Evolutionary conservation across 176 grass and related monocot genomes (phyloP).

Genomic region (Aegilops speltoides): DNA sequence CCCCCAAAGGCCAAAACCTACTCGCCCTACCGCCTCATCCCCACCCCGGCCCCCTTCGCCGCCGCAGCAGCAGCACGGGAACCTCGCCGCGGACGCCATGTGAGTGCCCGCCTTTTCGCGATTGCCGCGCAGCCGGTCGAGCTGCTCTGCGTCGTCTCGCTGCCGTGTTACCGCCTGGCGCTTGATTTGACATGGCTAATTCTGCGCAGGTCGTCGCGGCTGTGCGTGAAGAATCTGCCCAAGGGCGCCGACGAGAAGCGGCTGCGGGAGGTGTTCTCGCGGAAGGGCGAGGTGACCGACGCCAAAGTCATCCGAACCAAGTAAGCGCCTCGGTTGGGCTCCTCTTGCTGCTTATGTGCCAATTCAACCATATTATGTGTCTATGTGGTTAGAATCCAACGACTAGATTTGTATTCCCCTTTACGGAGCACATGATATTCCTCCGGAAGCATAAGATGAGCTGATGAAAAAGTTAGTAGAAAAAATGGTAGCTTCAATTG

Average conservation of each 20-base stretch:
- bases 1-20: background rate
- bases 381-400: background rate
- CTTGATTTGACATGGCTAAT: background rate
- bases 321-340: conserved; percentile 19
- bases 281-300: conserved; percentile 90
- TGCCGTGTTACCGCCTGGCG: background rate
- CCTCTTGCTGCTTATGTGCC: background rate
- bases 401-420: background rate
- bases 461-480: background rate
- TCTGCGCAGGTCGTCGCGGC: conserved; percentile 56
- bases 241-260: conserved; percentile 84
- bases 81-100: background rate
- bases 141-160: background rate
- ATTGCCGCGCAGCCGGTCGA: background rate
- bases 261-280: conserved; percentile 84
- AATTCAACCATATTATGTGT: background rate
- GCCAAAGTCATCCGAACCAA: conserved; percentile 84
- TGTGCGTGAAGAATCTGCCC: conserved; percentile 94
- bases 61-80: background rate
- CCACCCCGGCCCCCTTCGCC: background rate
- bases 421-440: background rate
- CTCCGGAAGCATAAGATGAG: background rate
- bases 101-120: background rate
- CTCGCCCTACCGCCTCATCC: background rate
- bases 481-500: background rate